These are phyloP conservation scores for Paragyromitra xinjiangensis DNA, from an alignment of 495 filamentous ascomycete genomes.

Conservation along the genomic window DNA sequence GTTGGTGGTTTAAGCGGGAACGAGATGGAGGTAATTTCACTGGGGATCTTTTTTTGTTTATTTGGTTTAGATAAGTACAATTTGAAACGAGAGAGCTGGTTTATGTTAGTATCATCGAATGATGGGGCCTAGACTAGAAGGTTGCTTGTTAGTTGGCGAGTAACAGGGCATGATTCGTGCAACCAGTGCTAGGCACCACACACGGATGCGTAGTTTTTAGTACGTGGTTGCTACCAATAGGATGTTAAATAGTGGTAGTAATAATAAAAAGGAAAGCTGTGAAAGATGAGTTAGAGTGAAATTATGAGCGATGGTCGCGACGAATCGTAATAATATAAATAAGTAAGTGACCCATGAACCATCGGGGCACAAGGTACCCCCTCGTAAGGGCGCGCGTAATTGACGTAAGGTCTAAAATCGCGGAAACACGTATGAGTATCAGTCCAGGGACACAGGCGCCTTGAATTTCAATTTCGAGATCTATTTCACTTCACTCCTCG, in stretches of 20 bases:
- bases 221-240: background rate
- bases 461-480: conserved; percentile 23
- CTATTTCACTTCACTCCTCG: background rate
- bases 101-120: background rate
- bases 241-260: background rate
- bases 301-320: background rate
- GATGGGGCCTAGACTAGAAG: background rate
- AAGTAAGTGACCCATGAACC: background rate
- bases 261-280: background rate
- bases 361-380: background rate
- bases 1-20: background rate
- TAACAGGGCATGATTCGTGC: background rate
- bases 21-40: background rate
- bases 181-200: background rate
- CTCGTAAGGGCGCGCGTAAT: conserved; percentile 2
- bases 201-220: background rate
- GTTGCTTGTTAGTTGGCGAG: background rate
- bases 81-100: background rate
- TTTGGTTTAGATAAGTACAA: background rate
- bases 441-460: conserved; percentile 1
- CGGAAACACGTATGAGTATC: conserved; percentile 37
- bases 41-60: background rate
- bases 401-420: conserved; percentile 9
- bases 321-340: conserved; percentile 4
- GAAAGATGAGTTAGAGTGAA: background rate